Evolutionary conservation across 441 rosid genomes (phyloP), one percentile per base, ranked within the genome.

Genomic region (Erysimum pusillum): DNA sequence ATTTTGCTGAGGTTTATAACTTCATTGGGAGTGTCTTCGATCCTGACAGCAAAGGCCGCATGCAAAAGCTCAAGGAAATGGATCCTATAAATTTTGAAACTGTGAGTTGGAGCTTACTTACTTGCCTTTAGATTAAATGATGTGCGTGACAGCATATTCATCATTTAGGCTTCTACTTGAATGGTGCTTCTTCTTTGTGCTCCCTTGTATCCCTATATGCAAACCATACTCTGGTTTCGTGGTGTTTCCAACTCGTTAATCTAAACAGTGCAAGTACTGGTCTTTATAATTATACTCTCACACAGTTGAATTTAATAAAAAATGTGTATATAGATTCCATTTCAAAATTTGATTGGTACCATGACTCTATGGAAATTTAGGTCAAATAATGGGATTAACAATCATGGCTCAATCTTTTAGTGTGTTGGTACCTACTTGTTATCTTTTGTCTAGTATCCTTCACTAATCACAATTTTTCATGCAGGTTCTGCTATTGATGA

Each of bases 61-160:
- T 79, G 41, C 82, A 87, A 57, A 87, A 85, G 80, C 89, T 90
- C 46, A 85, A 90, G 81, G 89, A 87, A 71, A 88, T 90, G 94
- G 94, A 90, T 80, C 94, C 91, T 65, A 85, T 90, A 74, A 88
- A 87, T 77, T 85, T 84, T 7, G 92, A 90, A 83, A 90, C 94
- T 45, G 94, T 88, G 78, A 85, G 94, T 77, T 65, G 41, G n/a
- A 64, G 60, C 31, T 71, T 46, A 34, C 45, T 71, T 48, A 34
- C 45, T 70, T 28, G 45, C 51, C 38, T 67, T 75, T 51, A 56
- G 60, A 12, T 63, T 53, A 18, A 31, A 5, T 63, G 13, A 14
- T 46, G 14, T 42, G 49, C 8, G 38, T 65, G 73, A 59, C 63
- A 76, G 15, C 48, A 20, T n/a, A 69, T 63, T 10, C 18, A 68